These are phyloP conservation scores for Pulveroboletus sp. DNA, from an alignment of 768 basidiomycete genomes.

Conservation along the genomic window DNA sequence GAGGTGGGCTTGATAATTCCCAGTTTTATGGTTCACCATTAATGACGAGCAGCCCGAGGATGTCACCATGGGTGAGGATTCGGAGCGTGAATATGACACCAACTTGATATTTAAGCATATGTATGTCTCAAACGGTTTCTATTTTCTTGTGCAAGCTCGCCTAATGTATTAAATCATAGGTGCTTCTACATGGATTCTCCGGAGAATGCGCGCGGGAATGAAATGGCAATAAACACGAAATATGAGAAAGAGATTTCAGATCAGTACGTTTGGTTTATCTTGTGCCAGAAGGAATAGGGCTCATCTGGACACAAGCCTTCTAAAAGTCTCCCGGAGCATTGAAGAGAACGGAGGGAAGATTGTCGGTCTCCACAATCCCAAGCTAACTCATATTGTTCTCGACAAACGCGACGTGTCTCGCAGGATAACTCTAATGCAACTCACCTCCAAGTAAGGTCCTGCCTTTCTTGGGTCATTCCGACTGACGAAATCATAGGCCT, in stretches of 20 bases:
- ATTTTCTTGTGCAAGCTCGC: background rate
- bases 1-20: conserved; percentile 6
- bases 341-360: conserved; percentile 70
- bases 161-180: conserved; percentile 35
- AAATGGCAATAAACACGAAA: conserved; percentile 55
- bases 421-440: conserved; percentile 64
- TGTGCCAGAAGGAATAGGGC: background rate
- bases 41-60: conserved; percentile 24
- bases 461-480: background rate
- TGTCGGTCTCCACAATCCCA: conserved; percentile 66
- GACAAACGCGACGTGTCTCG: conserved; percentile 81
- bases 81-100: conserved; percentile 77
- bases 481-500: conserved; percentile 48
- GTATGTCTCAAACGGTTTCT: conserved; percentile 39
- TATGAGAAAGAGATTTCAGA: conserved; percentile 49
- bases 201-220: conserved; percentile 64
- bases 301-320: conserved; percentile 45
- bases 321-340: conserved; percentile 49
- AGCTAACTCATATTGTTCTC: conserved; percentile 82
- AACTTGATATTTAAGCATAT: conserved; percentile 80
- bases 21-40: background rate
- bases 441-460: conserved; percentile 62
- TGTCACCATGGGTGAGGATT: conserved; percentile 70
- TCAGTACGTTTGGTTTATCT: conserved; percentile 41
- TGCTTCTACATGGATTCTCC: conserved; percentile 89